These are phyloP conservation scores for Prunus yedoensis DNA, from an alignment of 331 rosid genomes.

Conservation along the genomic window DNA sequence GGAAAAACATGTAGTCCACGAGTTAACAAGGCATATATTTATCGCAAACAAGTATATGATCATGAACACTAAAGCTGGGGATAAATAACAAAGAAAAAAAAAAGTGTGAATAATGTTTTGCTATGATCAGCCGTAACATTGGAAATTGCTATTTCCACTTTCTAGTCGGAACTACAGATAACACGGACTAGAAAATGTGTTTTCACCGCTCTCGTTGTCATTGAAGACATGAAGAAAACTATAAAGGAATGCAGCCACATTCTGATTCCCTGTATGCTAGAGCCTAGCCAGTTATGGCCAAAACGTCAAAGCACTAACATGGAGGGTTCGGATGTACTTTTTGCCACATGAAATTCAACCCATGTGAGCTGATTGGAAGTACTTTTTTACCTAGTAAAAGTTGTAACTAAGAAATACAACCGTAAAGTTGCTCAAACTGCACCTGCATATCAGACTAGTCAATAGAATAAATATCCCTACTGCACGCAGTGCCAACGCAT, in stretches of 20 bases:
- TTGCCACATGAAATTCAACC: conserved; percentile 35
- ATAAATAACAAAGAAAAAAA: neutral
- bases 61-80: neutral
- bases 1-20: neutral
- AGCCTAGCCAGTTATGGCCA: conserved; percentile 58
- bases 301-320: conserved; percentile 42
- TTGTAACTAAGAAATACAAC: neutral
- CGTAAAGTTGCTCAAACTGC: neutral
- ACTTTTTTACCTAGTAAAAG: conserved; percentile 1
- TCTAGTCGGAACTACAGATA: conserved; percentile 39
- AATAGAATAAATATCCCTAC: neutral
- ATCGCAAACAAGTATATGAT: neutral
- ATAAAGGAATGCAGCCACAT: conserved; percentile 60
- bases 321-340: conserved; percentile 32
- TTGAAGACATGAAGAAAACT: conserved; percentile 43
- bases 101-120: neutral
- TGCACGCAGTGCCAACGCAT: neutral
- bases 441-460: neutral
- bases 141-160: neutral
- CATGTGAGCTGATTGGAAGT: conserved; percentile 9
- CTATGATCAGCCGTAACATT: too few species aligned
- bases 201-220: conserved; percentile 10
- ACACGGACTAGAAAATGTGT: conserved; percentile 19
- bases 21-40: too few species aligned
- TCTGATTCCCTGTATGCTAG: conserved; percentile 52